Base-by-base conservation (phyloP, 2,329 filamentous ascomycete genomes). In the Helotiales sp. region DNA sequence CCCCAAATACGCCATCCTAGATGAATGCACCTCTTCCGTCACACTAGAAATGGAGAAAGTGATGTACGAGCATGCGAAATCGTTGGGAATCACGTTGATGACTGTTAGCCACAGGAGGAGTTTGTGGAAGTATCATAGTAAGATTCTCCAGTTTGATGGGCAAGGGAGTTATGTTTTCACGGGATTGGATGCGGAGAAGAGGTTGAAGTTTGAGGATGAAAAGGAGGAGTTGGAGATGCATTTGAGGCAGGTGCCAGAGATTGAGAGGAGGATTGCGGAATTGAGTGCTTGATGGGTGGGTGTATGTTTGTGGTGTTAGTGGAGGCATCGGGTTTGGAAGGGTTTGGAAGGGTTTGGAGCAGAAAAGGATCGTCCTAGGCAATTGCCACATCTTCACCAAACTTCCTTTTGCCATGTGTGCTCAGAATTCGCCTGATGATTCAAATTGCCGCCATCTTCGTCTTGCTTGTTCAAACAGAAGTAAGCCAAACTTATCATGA, bases 1-100 rank as follows among this genome's bases (percentile, higher is more conserved):
- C 9, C 93, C 93, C 0, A 88, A 89, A 67, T 98, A 96, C 73
- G 95, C 95, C 10, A 99, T 99, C 65, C 79, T 99, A 34, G 95
- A 99, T 72, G 95, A 99, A 76, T 99, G 95, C 75, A 99, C 95
- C 6, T 93, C 88, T 56, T 91, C 87, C 52, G 91, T 99, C n/a
- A 97, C 96, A 15, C 81, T 97, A 27, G 93, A 98, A 66, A 92
- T 93, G 60, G 95, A 99, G 71, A 89, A 91, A 71, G 83, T 91
- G 71, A 98, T 99, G 92, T 99, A 99, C 74, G 93, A 97, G 67
- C 93, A 91, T 55, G 95, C 95, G 51, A 98, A 99, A 80, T 81
- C 84, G 17, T 76, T 97, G 17, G 92, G 91, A 3, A 95, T 97
- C 67, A 98, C 95, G 0, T 81, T 99, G 62, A 97, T 99, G 91